These are phyloP conservation scores for Pseudopyricularia javanii DNA, from an alignment of 2,329 filamentous ascomycete species.

Conservation along the genomic window DNA sequence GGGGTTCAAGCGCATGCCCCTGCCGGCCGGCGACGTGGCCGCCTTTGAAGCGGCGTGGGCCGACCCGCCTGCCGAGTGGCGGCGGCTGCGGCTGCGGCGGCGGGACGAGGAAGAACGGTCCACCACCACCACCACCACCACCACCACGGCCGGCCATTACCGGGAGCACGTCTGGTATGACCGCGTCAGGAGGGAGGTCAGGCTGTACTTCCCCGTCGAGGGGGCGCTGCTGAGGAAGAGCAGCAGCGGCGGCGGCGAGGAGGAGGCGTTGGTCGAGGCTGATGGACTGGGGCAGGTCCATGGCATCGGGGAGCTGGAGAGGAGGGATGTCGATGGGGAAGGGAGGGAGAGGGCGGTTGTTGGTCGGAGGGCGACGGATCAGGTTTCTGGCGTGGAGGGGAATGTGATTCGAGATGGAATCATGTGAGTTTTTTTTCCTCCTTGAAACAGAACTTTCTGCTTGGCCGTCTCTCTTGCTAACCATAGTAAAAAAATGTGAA, in stretches of 20 bases:
- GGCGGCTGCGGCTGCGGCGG: too few relatives aligned
- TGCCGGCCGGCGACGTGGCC: constrained; percentile 1
- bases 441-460: not conserved
- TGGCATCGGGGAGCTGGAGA: not conserved
- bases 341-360: not conserved
- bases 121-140: too few relatives aligned
- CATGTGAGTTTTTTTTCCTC: not conserved
- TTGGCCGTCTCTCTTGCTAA: not conserved
- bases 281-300: not conserved
- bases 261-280: not conserved
- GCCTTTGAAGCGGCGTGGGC: constrained; percentile 1
- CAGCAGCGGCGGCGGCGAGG: not conserved
- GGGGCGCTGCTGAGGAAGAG: not conserved
- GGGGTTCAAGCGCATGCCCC: constrained; percentile 2
- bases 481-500: not conserved
- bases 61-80: constrained; percentile 1
- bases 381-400: not conserved
- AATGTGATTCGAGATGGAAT: constrained; percentile 1
- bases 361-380: not conserved
- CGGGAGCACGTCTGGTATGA: not conserved
- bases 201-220: constrained; percentile 1
- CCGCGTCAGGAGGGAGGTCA: not conserved
- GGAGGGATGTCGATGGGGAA: not conserved
- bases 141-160: not conserved
- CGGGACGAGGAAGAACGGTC: not conserved